Conservation (phyloP, 257 asterid species). For the Penstemon barbatus region DNA sequence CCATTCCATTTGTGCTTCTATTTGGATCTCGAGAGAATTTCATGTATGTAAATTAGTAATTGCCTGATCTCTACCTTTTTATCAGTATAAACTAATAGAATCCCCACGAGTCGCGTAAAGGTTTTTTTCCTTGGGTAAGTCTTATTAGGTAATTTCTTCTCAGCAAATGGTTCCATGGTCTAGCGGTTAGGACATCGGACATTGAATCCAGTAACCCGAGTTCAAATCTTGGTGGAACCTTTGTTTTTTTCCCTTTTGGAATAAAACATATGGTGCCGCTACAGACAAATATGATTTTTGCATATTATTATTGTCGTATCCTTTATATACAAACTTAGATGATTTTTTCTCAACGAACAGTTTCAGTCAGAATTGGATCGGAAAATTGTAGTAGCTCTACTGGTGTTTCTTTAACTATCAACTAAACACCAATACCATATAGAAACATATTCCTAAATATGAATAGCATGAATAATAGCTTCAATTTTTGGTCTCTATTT, state of each 20-base stretch:
- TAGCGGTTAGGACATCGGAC: constrained; percentile 91
- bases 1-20: no score
- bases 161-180: constrained; percentile 59
- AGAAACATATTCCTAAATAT: not conserved
- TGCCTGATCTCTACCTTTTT: no score
- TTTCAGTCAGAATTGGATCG: no score
- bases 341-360: not conserved
- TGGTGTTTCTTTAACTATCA: not conserved
- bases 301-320: not conserved
- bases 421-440: not conserved
- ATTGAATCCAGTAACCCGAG: constrained; percentile 90
- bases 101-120: no score
- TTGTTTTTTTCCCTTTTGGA: not conserved
- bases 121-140: not conserved
- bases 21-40: no score
- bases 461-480: not conserved
- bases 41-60: no score
- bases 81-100: not conserved
- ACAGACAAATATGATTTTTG: no score
- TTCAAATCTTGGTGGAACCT: constrained; percentile 85
- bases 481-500: not conserved
- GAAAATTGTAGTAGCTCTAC: no score
- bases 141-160: not conserved
- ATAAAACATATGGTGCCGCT: no score
- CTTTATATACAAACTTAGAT: not conserved